phyloP scores from a whole-genome alignment of 208 protist species.

The Acanthamoeba triangularis region DNA sequence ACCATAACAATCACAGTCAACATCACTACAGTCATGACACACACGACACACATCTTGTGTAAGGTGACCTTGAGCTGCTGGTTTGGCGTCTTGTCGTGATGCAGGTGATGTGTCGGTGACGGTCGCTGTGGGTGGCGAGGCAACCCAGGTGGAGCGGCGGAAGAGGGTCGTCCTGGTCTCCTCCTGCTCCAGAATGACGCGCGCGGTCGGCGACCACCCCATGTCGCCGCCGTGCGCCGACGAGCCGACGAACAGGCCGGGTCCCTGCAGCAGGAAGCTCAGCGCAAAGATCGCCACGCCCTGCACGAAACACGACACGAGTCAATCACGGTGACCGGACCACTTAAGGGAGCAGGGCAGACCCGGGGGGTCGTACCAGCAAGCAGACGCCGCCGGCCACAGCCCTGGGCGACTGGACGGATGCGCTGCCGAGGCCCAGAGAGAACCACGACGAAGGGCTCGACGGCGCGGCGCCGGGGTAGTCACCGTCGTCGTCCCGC shows the following conservation, averaged over 20 bases:
- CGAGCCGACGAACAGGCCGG: background rate
- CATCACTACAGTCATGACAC: no score
- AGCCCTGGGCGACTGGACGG: constrained; percentile 3
- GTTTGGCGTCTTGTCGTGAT: background rate
- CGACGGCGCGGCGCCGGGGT: background rate
- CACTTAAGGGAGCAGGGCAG: background rate
- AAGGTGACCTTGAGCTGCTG: no score
- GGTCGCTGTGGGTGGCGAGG: background rate
- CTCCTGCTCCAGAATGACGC: background rate
- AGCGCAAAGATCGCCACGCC: background rate
- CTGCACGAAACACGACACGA: background rate
- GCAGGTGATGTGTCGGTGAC: background rate
- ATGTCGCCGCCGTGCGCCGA: background rate
- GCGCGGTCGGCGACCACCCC: background rate
- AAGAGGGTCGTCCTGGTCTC: background rate
- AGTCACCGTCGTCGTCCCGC: background rate
- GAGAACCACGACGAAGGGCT: constrained; percentile 37
- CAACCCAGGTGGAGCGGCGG: background rate
- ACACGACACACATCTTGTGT: no score
- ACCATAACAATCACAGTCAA: no score
- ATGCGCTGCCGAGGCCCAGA: background rate
- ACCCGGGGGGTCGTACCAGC: background rate
- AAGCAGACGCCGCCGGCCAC: background rate
- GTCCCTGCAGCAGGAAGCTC: constrained; percentile 40
- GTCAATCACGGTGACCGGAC: background rate